Evolutionary conservation across 2,329 filamentous ascomycete species (phyloP).

Genomic region (Sclerotinia minor): DNA sequence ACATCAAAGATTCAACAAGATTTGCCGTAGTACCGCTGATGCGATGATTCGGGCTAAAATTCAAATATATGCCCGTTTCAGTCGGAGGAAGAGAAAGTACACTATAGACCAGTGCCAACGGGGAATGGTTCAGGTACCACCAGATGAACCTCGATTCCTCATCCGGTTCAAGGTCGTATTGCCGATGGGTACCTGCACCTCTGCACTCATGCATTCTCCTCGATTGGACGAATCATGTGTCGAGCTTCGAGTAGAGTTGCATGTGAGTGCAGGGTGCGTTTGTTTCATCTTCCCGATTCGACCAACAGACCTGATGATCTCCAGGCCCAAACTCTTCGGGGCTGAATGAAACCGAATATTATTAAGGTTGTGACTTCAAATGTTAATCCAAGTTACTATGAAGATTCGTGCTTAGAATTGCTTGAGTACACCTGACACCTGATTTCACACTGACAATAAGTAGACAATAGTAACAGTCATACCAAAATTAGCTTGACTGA

Average conservation of each 20-base stretch:
- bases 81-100: background rate
- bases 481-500: conserved; percentile 3
- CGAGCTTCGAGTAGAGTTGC: background rate
- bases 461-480: background rate
- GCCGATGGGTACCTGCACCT: conserved; percentile 11
- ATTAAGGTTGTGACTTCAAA: background rate
- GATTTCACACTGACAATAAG: background rate
- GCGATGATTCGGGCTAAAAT: background rate
- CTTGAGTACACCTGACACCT: background rate
- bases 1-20: background rate
- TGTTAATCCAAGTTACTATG: conserved; percentile 5
- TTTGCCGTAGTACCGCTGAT: background rate
- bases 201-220: background rate
- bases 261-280: conserved; percentile 1
- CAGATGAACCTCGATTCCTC: conserved; percentile 2
- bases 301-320: background rate
- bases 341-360: no score
- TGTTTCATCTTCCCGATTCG: conserved; percentile 12
- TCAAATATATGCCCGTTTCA: background rate
- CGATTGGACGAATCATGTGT: background rate
- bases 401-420: conserved; percentile 13
- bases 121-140: conserved; percentile 16
- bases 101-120: background rate
- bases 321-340: background rate
- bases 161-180: conserved; percentile 8